These are phyloP conservation scores for Neurospora sp. DNA, from an alignment of 495 filamentous ascomycete genomes.

Conservation along the genomic window DNA sequence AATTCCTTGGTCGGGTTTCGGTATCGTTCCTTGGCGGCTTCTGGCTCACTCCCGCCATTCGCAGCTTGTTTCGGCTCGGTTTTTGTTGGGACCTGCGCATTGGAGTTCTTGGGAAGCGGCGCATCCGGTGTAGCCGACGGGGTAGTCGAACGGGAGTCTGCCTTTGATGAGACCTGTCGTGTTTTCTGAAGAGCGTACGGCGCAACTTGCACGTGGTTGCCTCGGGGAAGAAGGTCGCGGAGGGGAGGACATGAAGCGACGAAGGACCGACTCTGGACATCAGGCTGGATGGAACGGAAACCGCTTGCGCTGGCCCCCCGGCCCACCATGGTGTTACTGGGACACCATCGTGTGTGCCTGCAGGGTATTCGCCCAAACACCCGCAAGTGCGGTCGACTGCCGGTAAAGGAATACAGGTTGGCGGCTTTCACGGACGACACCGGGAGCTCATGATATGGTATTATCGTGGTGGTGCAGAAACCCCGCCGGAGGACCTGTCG, in stretches of 20 bases:
- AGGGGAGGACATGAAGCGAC: background rate
- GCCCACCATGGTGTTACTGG: constrained; percentile 39
- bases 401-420: constrained; percentile 35
- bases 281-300: constrained; percentile 7
- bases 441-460: constrained; percentile 24
- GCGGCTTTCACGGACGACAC: constrained; percentile 17
- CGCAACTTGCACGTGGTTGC: background rate
- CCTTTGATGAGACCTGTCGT: background rate
- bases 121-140: background rate
- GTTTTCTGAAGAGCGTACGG: background rate
- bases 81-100: background rate
- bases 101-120: background rate
- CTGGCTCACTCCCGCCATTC: background rate
- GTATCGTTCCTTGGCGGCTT: background rate
- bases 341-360: constrained; percentile 33
- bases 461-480: constrained; percentile 3
- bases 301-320: constrained; percentile 36
- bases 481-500: background rate
- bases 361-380: constrained; percentile 42
- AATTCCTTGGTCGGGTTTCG: background rate
- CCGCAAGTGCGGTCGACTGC: constrained; percentile 38
- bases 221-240: background rate
- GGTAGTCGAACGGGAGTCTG: background rate
- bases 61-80: background rate
- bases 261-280: background rate